Percentiles rank a stretch among this genome's conserved stretches.
Evolutionary conservation across 257 asterid genomes (phyloP).

Genomic region (Primulina tabacum): DNA sequence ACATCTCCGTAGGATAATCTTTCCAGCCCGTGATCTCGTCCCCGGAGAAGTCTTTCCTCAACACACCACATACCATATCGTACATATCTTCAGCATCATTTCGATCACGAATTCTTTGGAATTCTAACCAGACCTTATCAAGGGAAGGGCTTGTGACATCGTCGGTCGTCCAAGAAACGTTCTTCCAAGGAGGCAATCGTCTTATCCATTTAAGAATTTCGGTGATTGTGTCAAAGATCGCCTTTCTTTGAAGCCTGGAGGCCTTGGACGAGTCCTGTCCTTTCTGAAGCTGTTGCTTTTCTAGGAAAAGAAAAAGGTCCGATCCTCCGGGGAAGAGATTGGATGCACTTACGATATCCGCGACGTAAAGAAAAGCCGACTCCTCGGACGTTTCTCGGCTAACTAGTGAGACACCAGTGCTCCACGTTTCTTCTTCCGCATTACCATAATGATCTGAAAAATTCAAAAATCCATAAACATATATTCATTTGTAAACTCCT

Average conservation of each 20-base stretch:
- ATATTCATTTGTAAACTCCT: not conserved
- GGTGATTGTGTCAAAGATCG: slow-evolving; percentile 37
- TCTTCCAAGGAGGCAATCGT: slow-evolving; percentile 48
- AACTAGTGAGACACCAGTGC: not conserved
- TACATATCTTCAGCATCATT: slow-evolving; percentile 32
- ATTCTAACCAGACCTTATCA: slow-evolving; percentile 36
- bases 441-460: slow-evolving; percentile 29
- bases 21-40: slow-evolving; percentile 45
- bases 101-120: slow-evolving; percentile 35
- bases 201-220: slow-evolving; percentile 43
- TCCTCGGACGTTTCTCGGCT: slow-evolving; percentile 20
- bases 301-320: slow-evolving; percentile 34
- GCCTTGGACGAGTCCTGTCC: slow-evolving; percentile 37
- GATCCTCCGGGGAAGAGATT: slow-evolving; percentile 33
- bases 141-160: slow-evolving; percentile 23
- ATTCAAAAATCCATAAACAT: not conserved
- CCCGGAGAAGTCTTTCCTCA: slow-evolving; percentile 40
- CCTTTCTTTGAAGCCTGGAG: slow-evolving; percentile 35
- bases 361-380: slow-evolving; percentile 36
- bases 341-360: slow-evolving; percentile 39
- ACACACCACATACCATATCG: slow-evolving; percentile 39
- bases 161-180: slow-evolving; percentile 24
- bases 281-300: slow-evolving; percentile 41
- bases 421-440: slow-evolving; percentile 40
- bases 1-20: slow-evolving; percentile 44